Conservation (phyloP, 2,329 filamentous ascomycete species). For the Didymellaceae sp. region DNA sequence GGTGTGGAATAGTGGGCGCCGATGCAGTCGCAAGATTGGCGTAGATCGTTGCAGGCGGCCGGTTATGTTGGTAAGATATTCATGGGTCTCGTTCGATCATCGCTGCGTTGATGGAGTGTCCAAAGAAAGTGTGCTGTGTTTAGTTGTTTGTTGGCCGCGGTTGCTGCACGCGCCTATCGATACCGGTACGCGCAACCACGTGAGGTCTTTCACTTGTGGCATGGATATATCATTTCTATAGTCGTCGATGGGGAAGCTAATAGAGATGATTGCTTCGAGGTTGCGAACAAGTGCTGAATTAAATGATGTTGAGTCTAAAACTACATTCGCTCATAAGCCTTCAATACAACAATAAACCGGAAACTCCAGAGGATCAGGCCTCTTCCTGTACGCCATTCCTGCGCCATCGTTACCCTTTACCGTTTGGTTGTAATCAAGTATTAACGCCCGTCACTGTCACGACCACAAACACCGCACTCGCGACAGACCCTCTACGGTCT, state of each 20-base stretch:
- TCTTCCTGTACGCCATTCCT: constrained; percentile 2
- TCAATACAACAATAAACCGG: constrained; percentile 2
- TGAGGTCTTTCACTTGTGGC: background rate
- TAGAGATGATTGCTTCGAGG: background rate
- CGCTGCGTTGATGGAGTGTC: background rate
- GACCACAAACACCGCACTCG: background rate
- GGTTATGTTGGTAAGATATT: background rate
- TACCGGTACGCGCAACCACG: constrained; percentile 19
- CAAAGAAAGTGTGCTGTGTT: background rate
- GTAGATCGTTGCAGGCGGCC: background rate
- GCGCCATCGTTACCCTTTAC: constrained; percentile 1
- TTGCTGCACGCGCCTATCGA: constrained; percentile 17
- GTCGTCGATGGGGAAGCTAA: too few relatives aligned
- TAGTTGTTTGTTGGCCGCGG: constrained; percentile 10
- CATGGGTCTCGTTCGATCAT: background rate
- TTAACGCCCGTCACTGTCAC: background rate
- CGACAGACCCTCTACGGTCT: constrained; percentile 30
- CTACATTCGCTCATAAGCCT: constrained; percentile 7
- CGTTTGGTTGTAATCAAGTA: too few relatives aligned
- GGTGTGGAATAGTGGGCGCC: background rate
- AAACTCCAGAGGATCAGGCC: constrained; percentile 1
- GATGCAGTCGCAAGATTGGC: background rate
- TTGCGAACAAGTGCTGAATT: background rate
- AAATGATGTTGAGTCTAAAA: background rate
- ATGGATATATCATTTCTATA: too few relatives aligned